Evolutionary conservation across 176 grass and related monocot genomes (phyloP), one percentile per base, ranked within the genome.

Genomic region (Alopecurus myosuroides): DNA sequence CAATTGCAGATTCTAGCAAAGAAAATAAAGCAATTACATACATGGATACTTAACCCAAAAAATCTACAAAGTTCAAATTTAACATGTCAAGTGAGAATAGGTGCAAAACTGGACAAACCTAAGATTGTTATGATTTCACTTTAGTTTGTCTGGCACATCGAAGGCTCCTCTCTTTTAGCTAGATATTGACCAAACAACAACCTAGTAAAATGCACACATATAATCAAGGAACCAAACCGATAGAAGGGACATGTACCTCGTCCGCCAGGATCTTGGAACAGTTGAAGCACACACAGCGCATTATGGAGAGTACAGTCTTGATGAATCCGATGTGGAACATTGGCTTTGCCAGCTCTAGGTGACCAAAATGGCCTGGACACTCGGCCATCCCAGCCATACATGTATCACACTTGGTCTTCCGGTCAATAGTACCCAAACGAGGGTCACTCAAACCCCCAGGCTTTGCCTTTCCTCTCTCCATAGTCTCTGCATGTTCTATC

Each of bases 201-300:
- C 30, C 15, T n/a, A n/a, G n/a, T n/a, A n/a, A 39, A 83, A 28
- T 37, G 51, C n/a, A 48, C 63, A 72, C 9, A 18, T 44, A 23
- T 42, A 26, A 40, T 34, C 74, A 77, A 17, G 23, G 17, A 61
- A 68, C 50, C 11, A 56, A 58, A 73, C 22, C 10, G 1, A n/a
- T 13, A 7, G 3, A 41, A 50, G 34, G 37, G 36, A 35, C 50
- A 76, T 78, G 41, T 87, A 94, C 96, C 96, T 98, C 96, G 66
- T 95, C 93, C 3, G 93, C 96, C 14, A 98, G 93, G 52, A 98
- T 98, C 86, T 98, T 98, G 81, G 96, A 98, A 74, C 96, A 98
- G 81, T 98, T 98, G 86, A 98, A 98, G 89, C 96, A 98, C 39
- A 98, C 96, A 26, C 96, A 98, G 6, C 96, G 96, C 96, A 98